These are phyloP conservation scores for Podaxis rugospora DNA, from an alignment of 768 basidiomycete genomes.

Conservation along the genomic window DNA sequence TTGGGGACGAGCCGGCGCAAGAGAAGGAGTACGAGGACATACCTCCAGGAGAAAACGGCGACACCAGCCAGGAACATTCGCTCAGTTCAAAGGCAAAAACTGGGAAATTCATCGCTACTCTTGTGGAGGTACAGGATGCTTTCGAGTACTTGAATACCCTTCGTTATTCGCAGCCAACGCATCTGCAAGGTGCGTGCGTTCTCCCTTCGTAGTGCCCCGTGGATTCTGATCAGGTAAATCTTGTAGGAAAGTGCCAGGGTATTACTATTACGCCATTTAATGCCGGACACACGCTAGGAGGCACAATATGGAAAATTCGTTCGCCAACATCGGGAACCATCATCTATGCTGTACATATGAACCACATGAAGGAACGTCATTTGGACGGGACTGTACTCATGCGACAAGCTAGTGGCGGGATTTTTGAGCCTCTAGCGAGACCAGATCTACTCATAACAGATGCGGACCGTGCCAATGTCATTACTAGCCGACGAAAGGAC, in stretches of 20 bases:
- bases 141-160: slow-evolving; percentile 90
- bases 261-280: slow-evolving; percentile 93
- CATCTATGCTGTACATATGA: slow-evolving; percentile 91
- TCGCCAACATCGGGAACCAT: slow-evolving; percentile 96
- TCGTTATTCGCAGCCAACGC: slow-evolving; percentile 92
- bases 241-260: slow-evolving; percentile 81
- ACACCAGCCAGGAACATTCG: neutral
- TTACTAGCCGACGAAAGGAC: slow-evolving; percentile 84
- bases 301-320: slow-evolving; percentile 98
- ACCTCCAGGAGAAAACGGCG: slow-evolving; percentile 12
- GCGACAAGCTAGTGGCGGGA: slow-evolving; percentile 65
- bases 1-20: slow-evolving; percentile 38
- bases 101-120: slow-evolving; percentile 68
- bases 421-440: slow-evolving; percentile 82
- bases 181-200: slow-evolving; percentile 75
- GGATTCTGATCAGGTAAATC: neutral
- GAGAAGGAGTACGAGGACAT: slow-evolving; percentile 22
- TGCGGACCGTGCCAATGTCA: slow-evolving; percentile 78
- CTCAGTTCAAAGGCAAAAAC: slow-evolving; percentile 21
- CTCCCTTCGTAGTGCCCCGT: neutral
- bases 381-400: slow-evolving; percentile 90
- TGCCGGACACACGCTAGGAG: slow-evolving; percentile 92
- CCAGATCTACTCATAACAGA: slow-evolving; percentile 95
- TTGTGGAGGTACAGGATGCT: slow-evolving; percentile 85
- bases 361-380: slow-evolving; percentile 95